phyloP scores from a whole-genome alignment of 139 green algal species.

The Chlorella vulgaris region DNA sequence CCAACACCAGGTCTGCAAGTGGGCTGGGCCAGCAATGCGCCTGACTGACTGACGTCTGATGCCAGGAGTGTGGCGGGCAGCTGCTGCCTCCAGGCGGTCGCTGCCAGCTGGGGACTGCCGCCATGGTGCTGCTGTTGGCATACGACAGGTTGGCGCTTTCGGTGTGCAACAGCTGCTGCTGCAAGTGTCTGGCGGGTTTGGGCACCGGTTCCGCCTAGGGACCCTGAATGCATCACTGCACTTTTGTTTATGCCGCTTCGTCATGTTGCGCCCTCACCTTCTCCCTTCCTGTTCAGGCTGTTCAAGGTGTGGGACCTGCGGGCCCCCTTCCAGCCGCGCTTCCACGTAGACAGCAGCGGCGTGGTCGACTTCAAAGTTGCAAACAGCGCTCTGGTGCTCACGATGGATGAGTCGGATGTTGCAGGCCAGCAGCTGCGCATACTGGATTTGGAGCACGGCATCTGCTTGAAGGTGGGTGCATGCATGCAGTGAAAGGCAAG shows the following conservation, averaged over 20 bases:
- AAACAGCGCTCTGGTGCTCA: background rate
- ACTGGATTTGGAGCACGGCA: conserved; percentile 1
- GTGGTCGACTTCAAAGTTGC: conserved; percentile 9
- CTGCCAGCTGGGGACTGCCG: too few species aligned
- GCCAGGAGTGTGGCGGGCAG: too few species aligned
- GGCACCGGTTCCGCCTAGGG: too few species aligned
- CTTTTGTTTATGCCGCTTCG: too few species aligned
- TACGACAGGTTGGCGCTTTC: too few species aligned
- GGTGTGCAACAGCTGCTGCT: too few species aligned
- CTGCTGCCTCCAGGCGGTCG: too few species aligned
- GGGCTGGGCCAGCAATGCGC: background rate
- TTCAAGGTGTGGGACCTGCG: conserved; percentile 13
- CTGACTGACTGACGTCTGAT: too few species aligned
- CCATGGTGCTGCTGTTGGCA: too few species aligned
- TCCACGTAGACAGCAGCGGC: background rate
- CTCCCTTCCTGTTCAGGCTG: background rate
- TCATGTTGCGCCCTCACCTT: too few species aligned
- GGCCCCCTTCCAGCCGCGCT: background rate
- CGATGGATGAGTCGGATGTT: background rate
- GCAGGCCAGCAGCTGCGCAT: background rate
- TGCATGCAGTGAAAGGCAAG: background rate
- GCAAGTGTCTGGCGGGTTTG: too few species aligned
- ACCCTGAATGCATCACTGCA: too few species aligned
- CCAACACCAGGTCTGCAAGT: conserved; percentile 1
- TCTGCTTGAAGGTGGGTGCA: background rate